Base-by-base conservation (phyloP, 495 filamentous ascomycete species). In the Penicillium samsonianum region DNA sequence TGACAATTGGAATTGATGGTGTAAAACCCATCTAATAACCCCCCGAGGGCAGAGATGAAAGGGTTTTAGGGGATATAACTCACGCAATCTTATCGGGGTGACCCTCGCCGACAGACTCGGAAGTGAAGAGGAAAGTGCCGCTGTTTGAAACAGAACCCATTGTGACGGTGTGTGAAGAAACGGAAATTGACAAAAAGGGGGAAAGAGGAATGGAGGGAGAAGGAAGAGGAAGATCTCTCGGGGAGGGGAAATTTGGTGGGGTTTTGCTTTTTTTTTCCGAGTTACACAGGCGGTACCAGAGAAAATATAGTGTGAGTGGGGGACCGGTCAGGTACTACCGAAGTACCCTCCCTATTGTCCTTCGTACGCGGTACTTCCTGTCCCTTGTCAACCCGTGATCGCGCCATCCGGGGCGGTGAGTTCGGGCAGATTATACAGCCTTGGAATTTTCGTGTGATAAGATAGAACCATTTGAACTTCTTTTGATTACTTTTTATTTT, bases 1-100 rank as follows among this genome's bases (percentile, higher is more conserved):
- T 26, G 19, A 25, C 22, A 22, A 4, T 9, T 14, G 17, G 31
- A 45, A 54, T 28, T 22, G 30, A 30, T n/a, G 20, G 38, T 16
- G 22, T 14, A 38, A 30, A 37, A 6, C 30, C 25, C 28, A 28
- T 53, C 16, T 8, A 41, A 37, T 20, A 50, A n/a, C 14, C 17
- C 31, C 17, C 25, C 28, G 43, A 48, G 45, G 31, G 42, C 42
- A 41, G 31, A 53, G 44, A 48, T 33, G 14, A 30, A 14, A 50
- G 26, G 7, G n/a, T 31, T 22, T 19, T 11, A 41, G 33, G 25
- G 42, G 52, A 59, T 51, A 55, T 58, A 63, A 77, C 83, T 69
- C 72, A 87, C 84, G 90, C 90, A 72, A 96, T 96, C 87, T 97
- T 96, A 79, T 97, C 92, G 60, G 92, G 91, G 81, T 97, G 92